These are phyloP conservation scores for Erodium chrysanthum DNA, from an alignment of 441 rosid species.

Conservation along the genomic window DNA sequence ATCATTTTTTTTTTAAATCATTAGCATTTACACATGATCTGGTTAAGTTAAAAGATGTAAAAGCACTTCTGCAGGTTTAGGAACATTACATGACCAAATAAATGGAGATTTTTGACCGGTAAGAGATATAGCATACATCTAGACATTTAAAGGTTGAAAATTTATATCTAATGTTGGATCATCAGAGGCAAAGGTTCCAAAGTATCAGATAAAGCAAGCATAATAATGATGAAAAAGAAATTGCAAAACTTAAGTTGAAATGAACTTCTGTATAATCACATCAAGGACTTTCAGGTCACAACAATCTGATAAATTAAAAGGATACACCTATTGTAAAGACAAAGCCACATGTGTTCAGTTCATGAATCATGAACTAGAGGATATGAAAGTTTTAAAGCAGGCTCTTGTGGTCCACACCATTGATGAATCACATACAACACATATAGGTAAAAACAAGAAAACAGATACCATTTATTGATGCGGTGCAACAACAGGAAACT, in stretches of 20 bases:
- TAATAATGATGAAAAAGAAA: too few species aligned
- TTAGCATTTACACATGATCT: constrained; percentile 7
- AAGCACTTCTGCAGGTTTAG: background rate
- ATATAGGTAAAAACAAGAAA: background rate
- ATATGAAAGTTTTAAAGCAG: background rate
- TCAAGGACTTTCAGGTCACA: background rate
- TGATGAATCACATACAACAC: background rate
- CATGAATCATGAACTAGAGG: constrained; percentile 1
- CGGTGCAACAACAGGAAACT: constrained; percentile 7
- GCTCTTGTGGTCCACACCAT: constrained; percentile 1
- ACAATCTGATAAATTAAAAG: background rate
- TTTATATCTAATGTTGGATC: background rate
- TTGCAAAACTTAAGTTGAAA: too few species aligned
- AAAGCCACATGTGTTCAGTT: constrained; percentile 1
- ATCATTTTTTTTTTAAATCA: constrained; percentile 10
- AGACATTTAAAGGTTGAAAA: background rate
- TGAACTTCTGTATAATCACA: too few species aligned
- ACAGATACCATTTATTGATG: constrained; percentile 6
- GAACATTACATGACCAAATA: background rate
- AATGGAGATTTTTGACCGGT: too few species aligned
- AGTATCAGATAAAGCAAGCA: background rate
- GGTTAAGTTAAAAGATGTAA: background rate
- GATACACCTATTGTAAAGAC: background rate
- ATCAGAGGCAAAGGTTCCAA: background rate
- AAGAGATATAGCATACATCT: too few species aligned